phyloP scores from a whole-genome alignment of 2,329 filamentous ascomycete genomes.

The Shiraia bambusicola region DNA sequence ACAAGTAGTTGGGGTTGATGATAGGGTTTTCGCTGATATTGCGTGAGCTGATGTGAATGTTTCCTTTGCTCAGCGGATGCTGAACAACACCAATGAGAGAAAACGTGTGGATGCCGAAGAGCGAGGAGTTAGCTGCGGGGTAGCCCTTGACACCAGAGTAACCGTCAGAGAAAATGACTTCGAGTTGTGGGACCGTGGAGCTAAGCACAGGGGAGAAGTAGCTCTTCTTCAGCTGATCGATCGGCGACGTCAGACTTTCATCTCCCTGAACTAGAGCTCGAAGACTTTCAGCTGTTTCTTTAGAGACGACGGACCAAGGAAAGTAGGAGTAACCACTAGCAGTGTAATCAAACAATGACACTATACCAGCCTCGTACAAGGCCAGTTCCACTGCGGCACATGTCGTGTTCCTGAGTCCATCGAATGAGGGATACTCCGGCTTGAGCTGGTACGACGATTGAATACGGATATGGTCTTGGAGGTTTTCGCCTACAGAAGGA shows the following conservation, averaged over 20 bases:
- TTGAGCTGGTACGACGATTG: conserved; percentile 27
- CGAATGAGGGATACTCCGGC: conserved; percentile 25
- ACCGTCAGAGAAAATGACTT: conserved; percentile 50
- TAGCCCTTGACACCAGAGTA: conserved; percentile 48
- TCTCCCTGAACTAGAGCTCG: conserved; percentile 36
- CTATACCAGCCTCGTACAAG: conserved; percentile 36
- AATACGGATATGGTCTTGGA: conserved; percentile 39
- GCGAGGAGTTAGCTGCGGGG: conserved; percentile 25
- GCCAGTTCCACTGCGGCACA: conserved; percentile 45
- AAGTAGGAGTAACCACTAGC: conserved; percentile 46
- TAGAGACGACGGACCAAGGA: conserved; percentile 46
- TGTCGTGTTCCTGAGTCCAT: conserved; percentile 27
- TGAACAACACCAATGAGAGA: conserved; percentile 40
- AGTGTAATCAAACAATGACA: conserved; percentile 46
- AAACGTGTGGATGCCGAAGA: conserved; percentile 33
- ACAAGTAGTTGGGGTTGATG: conserved; percentile 35
- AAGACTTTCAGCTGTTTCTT: conserved; percentile 33
- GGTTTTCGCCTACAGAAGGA: conserved; percentile 30
- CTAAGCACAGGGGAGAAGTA: conserved; percentile 39
- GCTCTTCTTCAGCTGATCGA: conserved; percentile 24
- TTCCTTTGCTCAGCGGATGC: conserved; percentile 37
- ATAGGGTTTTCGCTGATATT: conserved; percentile 25
- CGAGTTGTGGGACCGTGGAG: conserved; percentile 44
- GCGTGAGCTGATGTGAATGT: conserved; percentile 25
- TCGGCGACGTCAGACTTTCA: conserved; percentile 11